Base-by-base conservation (phyloP, 306 rosid genomes). In the Ceratonia siliqua region DNA sequence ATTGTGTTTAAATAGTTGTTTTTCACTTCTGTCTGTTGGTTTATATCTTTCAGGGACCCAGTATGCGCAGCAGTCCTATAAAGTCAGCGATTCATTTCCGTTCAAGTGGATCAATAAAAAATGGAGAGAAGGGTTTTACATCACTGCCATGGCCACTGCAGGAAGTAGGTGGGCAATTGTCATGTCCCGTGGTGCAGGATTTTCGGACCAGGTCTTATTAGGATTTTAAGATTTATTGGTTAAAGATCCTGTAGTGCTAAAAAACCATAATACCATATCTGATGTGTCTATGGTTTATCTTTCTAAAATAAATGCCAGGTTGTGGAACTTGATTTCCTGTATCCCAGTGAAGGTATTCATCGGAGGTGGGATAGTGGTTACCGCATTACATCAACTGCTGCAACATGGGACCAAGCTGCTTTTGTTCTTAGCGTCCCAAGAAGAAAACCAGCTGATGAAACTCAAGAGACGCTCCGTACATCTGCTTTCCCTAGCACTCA, bases 301-400 rank as follows among this genome's bases (percentile, higher is more conserved):
- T 55, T 56, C 39, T 55, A 24, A 43, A 63, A 28, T 72, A 6
- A 17, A 68, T 82, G 41, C 64, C 88, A 94, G 98, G 98, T 91
- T 48, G 92, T 94, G 49, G 98, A 94, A 74, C 85, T 91, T 68
- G 98, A 94, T 85, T 94, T 94, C 81, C 83, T 88, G 27, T 91
- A 91, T 74, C 98, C 98, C 6, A 91, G 98, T 36, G 98, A 94
- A 84, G 98, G 98, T 58, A 88, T 94, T 78, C 98, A 89, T 77
- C 83, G 86, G 14, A 82, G 94, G 75, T 94, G 98, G 98, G 97
- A 87, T 55, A 27, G 28, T 59, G 94, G 94, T 55, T 90, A 87
- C 78, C 95, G 98, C 72, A 93, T 93, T 52, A 93, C 97, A 9
- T 83, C 98, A 57, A 93, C 93, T 80, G 98, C 98, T 41, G 96